phyloP scores from a whole-genome alignment of 2,329 filamentous ascomycete species.

The Botrytis deweyae region DNA sequence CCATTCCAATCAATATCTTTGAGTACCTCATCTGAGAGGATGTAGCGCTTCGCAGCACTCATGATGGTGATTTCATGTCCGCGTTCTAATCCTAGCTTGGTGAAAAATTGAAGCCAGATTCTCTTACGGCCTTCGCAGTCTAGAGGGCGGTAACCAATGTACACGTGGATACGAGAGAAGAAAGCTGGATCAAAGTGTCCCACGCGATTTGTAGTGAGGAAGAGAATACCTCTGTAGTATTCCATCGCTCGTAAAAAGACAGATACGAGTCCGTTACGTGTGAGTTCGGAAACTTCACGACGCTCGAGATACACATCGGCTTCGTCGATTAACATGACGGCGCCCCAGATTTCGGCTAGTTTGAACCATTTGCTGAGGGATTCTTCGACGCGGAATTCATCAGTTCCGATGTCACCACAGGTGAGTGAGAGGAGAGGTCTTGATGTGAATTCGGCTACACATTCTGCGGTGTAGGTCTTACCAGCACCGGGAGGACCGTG shows the following conservation, averaged over 20 bases:
- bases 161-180: constrained; percentile 42
- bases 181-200: constrained; percentile 44
- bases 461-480: constrained; percentile 33
- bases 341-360: constrained; percentile 51
- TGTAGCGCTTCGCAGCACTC: constrained; percentile 27
- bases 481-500: constrained; percentile 31
- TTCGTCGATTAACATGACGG: constrained; percentile 53
- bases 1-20: constrained; percentile 34
- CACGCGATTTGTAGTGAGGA: constrained; percentile 47
- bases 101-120: constrained; percentile 38
- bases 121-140: constrained; percentile 30
- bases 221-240: constrained; percentile 46
- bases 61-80: constrained; percentile 25
- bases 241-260: constrained; percentile 44
- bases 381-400: constrained; percentile 46
- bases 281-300: constrained; percentile 36
- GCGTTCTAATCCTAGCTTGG: constrained; percentile 28
- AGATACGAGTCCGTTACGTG: constrained; percentile 41
- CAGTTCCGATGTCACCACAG: constrained; percentile 51
- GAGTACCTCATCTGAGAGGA: constrained; percentile 27
- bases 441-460: constrained; percentile 33
- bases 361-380: constrained; percentile 49
- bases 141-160: constrained; percentile 38
- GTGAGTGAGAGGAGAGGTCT: constrained; percentile 39
- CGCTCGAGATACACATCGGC: constrained; percentile 51